These are phyloP conservation scores for Trypanosoma lewisi DNA, from an alignment of 208 protist species.

Conservation along the genomic window DNA sequence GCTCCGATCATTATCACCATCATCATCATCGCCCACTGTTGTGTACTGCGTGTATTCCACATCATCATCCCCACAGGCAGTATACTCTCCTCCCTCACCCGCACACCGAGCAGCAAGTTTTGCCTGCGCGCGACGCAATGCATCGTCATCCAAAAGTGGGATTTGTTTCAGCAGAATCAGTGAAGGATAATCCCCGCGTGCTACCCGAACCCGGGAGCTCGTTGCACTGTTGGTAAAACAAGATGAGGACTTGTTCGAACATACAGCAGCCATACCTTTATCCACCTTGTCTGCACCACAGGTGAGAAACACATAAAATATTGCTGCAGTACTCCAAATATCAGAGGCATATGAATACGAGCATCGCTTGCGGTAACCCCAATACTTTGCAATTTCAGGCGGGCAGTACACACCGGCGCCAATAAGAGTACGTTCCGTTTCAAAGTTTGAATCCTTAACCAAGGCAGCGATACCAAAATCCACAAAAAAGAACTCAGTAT, in stretches of 20 bases:
- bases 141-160: conserved; percentile 11
- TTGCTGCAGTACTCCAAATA: conserved; percentile 32
- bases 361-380: conserved; percentile 25
- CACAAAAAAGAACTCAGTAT: conserved; percentile 21
- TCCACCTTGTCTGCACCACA: conserved; percentile 16
- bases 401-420: conserved; percentile 27
- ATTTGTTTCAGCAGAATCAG: conserved; percentile 6
- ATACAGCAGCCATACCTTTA: conserved; percentile 24
- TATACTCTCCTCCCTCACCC: background rate
- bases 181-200: conserved; percentile 18
- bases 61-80: background rate
- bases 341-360: conserved; percentile 28
- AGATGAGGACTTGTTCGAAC: background rate
- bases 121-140: background rate
- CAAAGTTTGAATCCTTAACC: background rate
- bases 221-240: background rate
- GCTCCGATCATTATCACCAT: background rate
- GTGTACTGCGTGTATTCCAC: conserved; percentile 15
- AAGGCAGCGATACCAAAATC: conserved; percentile 29
- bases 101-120: conserved; percentile 5
- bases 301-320: conserved; percentile 33
- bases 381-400: conserved; percentile 30
- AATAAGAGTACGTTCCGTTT: conserved; percentile 26
- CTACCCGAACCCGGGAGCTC: conserved; percentile 7
- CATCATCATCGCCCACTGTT: background rate